Evolutionary conservation across 1,284 basidiomycete species (phyloP), one percentile per base, ranked within the genome.

Genomic region (Fomitopsis schrenkii): DNA sequence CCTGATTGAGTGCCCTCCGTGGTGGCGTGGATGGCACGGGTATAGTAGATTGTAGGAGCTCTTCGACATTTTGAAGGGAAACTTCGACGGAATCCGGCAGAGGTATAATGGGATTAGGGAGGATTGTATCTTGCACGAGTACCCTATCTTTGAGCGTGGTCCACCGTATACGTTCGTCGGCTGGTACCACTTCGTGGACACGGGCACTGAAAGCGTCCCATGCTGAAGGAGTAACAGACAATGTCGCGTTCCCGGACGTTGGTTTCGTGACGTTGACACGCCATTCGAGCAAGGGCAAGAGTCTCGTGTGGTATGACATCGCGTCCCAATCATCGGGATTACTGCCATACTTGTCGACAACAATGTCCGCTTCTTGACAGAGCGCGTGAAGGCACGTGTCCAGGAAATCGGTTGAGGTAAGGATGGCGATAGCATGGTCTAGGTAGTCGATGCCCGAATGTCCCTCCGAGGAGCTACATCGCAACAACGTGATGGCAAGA

Each of bases 1-100:
- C 85, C 70, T 69, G 86, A 74, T 74, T 85, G 74, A 65, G 82
- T 73, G 62, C 83, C 76, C 73, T 79, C 75, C 68, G 76, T 70
- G 66, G 79, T 70, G 85, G 84, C 22, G 83, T 85, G 10, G 79
- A 77, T 0, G 83, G 80, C 63, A 38, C 68, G 66, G 54, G 69
- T 26, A 66, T 67, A 30, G 59, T 55, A 17, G 65, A 41, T 36
- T 63, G 67, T 28, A 74, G 61, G 15, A 71, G 67, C 40, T 67
- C 70, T 55, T 74, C 72, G 59, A 75, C 52, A 53, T 72, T 69
- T 58, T 69, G 66, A 7, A 74, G 59, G 10, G 69, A 65, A 42
- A 74, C 66, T 53, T 67, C 59, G 28, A 71, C 59, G 8, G 52
- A 64, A 5, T 69, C 64, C 17, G 72, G 68, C 28, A 75, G 66